phyloP scores from a whole-genome alignment of 192 early-diverging fungal species.

The Rhizophlyctis rosea region DNA sequence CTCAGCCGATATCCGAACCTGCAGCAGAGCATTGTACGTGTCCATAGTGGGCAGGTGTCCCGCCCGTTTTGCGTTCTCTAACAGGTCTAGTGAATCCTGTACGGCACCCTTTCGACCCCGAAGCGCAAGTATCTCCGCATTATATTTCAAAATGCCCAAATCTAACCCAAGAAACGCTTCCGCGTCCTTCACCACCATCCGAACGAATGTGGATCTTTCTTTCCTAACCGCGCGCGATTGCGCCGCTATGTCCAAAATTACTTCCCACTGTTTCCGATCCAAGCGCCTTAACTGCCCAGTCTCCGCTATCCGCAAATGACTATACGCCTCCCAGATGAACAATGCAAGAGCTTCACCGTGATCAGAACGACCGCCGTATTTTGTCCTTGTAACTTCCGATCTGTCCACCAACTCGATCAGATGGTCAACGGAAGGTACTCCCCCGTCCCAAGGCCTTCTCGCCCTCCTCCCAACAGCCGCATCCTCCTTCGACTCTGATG shows the following conservation, averaged over 20 bases:
- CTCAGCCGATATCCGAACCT: neutral
- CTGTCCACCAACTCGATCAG: too few relatives aligned
- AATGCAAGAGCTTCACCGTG: too few relatives aligned
- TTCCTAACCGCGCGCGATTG: neutral
- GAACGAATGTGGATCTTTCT: neutral
- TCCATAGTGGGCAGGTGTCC: conserved; percentile 6
- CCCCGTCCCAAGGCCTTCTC: too few relatives aligned
- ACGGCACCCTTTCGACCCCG: conserved; percentile 1
- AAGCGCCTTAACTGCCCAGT: too few relatives aligned
- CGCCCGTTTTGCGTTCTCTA: neutral
- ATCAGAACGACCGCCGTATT: too few relatives aligned
- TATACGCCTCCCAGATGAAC: too few relatives aligned
- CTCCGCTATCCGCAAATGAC: too few relatives aligned
- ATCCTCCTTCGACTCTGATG: too few relatives aligned
- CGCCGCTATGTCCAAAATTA: neutral
- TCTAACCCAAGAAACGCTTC: neutral
- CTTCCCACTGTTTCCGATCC: too few relatives aligned
- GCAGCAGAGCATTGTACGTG: conserved; percentile 20
- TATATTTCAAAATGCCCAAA: conserved; percentile 5
- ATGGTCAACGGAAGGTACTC: too few relatives aligned
- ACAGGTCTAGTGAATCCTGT: neutral
- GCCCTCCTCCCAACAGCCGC: too few relatives aligned
- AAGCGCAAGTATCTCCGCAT: conserved; percentile 13
- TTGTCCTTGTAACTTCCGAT: too few relatives aligned
- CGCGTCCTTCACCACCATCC: conserved; percentile 5